Conservation (phyloP, 202 grass and related monocot species). For the Carex sylvatica region DNA sequence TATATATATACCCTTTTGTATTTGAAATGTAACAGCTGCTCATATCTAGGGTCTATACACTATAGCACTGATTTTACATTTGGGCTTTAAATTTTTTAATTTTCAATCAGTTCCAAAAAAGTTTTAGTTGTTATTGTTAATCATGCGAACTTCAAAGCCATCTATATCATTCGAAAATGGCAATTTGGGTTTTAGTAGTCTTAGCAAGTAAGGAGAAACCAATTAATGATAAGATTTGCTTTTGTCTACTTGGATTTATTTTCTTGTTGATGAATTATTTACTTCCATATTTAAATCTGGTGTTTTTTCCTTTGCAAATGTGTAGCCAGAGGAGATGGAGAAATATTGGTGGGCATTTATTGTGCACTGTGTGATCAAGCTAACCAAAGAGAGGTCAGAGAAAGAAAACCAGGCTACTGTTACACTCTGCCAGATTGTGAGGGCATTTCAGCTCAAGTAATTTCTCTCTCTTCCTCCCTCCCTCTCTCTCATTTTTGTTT, state of each 20-base stretch:
- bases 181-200: constrained; percentile 3
- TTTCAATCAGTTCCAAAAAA: not conserved
- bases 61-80: constrained; percentile 6
- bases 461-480: constrained; percentile 2
- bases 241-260: not conserved
- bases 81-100: not conserved
- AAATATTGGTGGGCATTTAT: constrained; percentile 77
- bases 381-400: constrained; percentile 44
- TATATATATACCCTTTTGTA: not conserved
- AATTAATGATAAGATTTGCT: not conserved
- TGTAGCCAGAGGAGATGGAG: constrained; percentile 81
- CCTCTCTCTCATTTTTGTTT: not conserved
- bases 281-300: not conserved
- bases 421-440: constrained; percentile 72
- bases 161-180: not conserved
- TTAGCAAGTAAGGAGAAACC: not conserved
- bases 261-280: not conserved
- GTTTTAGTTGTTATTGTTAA: not conserved
- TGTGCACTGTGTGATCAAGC: constrained; percentile 76
- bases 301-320: constrained; percentile 8
- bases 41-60: not conserved
- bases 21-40: not conserved
- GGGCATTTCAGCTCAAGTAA: constrained; percentile 77
- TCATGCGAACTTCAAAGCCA: not conserved
- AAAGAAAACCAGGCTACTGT: constrained; percentile 49